Base-by-base conservation (phyloP, 2,329 filamentous ascomycete species). In the Fusarium sp. region DNA sequence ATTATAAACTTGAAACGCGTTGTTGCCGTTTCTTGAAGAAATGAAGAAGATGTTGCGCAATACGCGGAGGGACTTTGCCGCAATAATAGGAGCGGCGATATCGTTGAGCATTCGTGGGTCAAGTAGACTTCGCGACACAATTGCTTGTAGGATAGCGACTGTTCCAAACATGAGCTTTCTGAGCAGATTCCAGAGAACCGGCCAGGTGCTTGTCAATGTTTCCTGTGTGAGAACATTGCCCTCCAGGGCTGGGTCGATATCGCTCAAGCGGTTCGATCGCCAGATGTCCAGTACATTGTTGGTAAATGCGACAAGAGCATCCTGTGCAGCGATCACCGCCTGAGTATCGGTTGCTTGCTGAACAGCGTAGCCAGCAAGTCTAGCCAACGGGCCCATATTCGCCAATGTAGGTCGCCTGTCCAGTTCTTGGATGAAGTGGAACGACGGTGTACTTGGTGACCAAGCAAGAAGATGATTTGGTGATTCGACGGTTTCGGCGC, bases 1-100 rank as follows among this genome's bases (percentile, higher is more conserved):
- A 3, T 87, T 90, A 79, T 97, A 95, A 61, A 93, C 92, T 57
- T 94, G 93, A 74, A 97, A 97, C 3, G 89, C 86, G 65, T 87
- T 88, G 59, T 91, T 90, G 22, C 91, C 91, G 58, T 92, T 86
- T 41, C 92, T 87, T 16, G 90, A 90, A 1, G 93, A 93, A 67
- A 97, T 89, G 78, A 97, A 97, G 79, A 90, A 93, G 22, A 97
- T 82, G 74, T 93, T 91, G 29, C 93, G 90, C 13, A 97, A 86
- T 14, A 88, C 89, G 65, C 91, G 89, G 18, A 97, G 84, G 2
- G 90, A 88, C 77, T 92, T 92, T 47, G 88, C 83, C 8, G 93
- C 92, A 18, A 96, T 82, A 16, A 83, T 81, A 0, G 92, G 90
- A 2, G 91, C 92, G 10, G 75, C 71, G 22, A 59, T 53, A 59